phyloP scores from a whole-genome alignment of 257 asterid species.

The Rhazya stricta region DNA sequence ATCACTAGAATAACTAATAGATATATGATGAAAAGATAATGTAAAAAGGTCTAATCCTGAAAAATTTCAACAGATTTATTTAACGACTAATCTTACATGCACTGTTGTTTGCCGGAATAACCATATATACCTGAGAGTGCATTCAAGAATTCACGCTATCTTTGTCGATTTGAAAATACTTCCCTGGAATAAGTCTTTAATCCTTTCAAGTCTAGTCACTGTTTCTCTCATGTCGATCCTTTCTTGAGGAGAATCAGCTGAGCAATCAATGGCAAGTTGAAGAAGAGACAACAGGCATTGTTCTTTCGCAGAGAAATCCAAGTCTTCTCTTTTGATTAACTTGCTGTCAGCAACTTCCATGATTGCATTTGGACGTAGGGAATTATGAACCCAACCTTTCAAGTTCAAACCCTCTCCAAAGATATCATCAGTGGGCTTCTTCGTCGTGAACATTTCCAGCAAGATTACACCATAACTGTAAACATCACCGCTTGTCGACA shows the following conservation, averaged over 20 bases:
- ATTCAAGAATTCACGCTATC: too few species aligned
- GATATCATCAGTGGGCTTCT: slow-evolving; percentile 14
- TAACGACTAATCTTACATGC: too few species aligned
- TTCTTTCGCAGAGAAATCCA: not conserved
- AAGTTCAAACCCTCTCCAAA: slow-evolving; percentile 15
- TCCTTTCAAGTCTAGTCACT: slow-evolving; percentile 1
- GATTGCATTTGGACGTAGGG: not conserved
- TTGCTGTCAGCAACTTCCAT: slow-evolving; percentile 12
- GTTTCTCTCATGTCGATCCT: slow-evolving; percentile 17
- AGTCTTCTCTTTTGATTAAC: not conserved
- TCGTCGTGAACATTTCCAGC: slow-evolving; percentile 17
- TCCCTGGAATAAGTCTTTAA: not conserved
- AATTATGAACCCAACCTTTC: slow-evolving; percentile 5
- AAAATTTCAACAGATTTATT: too few species aligned
- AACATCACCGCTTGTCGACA: slow-evolving; percentile 16
- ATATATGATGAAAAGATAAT: too few species aligned
- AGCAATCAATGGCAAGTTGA: slow-evolving; percentile 10
- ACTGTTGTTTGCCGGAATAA: too few species aligned
- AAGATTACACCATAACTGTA: slow-evolving; percentile 20
- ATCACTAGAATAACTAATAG: too few species aligned
- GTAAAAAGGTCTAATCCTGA: too few species aligned
- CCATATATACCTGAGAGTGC: too few species aligned
- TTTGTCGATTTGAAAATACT: too few species aligned
- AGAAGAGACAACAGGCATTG: not conserved
- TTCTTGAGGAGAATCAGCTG: slow-evolving; percentile 9